phyloP scores from a whole-genome alignment of 2,329 filamentous ascomycete species.

The Hymenoscyphus occultus region DNA sequence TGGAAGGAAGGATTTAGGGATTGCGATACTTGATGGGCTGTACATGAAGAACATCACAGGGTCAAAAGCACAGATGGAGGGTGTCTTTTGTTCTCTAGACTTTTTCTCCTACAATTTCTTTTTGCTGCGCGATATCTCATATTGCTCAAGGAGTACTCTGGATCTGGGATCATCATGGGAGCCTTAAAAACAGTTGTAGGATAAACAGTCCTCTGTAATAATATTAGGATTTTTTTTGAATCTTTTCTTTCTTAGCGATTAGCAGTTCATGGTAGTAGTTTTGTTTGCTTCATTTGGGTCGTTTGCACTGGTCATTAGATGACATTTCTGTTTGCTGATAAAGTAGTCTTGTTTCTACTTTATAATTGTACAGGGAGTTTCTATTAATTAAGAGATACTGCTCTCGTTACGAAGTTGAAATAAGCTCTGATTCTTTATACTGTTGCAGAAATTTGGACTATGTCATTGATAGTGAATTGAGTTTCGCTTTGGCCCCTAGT shows the following conservation, averaged over 20 bases:
- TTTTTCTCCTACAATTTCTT: constrained; percentile 25
- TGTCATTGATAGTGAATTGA: background rate
- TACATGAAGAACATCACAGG: constrained; percentile 30
- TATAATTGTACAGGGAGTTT: no score
- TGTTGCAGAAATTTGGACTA: background rate
- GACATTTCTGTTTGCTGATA: no score
- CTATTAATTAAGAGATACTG: no score
- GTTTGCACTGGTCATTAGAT: no score
- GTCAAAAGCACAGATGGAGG: constrained; percentile 30
- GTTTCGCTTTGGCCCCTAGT: background rate
- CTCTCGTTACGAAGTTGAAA: no score
- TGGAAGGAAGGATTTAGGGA: constrained; percentile 13
- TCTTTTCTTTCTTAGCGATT: background rate
- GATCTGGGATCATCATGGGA: constrained; percentile 20
- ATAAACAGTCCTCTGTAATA: constrained; percentile 33
- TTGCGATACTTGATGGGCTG: constrained; percentile 25
- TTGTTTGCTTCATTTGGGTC: background rate
- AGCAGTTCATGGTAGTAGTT: background rate
- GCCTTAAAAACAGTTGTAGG: constrained; percentile 32
- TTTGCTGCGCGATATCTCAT: constrained; percentile 27
- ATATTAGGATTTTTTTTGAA: constrained; percentile 11
- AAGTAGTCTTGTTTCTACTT: no score
- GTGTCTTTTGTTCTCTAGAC: constrained; percentile 33
- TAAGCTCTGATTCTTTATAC: background rate
- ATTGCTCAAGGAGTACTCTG: constrained; percentile 21